Conservation (phyloP, 1,284 basidiomycete species). For the Taiwanofungus camphoratus region DNA sequence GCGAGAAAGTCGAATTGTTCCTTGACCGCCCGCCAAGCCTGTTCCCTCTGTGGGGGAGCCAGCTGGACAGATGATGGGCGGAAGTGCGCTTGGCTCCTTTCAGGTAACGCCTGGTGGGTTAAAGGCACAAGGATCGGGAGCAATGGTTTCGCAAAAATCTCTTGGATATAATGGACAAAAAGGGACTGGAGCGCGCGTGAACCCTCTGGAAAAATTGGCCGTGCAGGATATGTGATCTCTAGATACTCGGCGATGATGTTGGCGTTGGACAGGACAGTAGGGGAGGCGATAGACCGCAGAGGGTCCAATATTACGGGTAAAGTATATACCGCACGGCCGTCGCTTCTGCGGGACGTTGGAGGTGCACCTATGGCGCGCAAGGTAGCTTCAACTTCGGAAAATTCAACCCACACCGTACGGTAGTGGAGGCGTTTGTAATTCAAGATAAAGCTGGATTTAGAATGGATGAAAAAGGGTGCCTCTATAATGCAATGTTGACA, state of each 20-base stretch:
- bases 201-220: slow-evolving; percentile 63
- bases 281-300: slow-evolving; percentile 25
- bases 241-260: slow-evolving; percentile 66
- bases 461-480: not conserved
- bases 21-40: slow-evolving; percentile 56
- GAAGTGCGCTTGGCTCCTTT: slow-evolving; percentile 50
- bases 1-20: slow-evolving; percentile 64
- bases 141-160: slow-evolving; percentile 59
- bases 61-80: slow-evolving; percentile 26
- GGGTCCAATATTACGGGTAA: slow-evolving; percentile 59
- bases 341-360: slow-evolving; percentile 44
- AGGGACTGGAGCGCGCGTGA: slow-evolving; percentile 58
- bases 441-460: slow-evolving; percentile 52
- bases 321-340: slow-evolving; percentile 57
- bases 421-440: slow-evolving; percentile 69
- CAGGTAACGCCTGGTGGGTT: slow-evolving; percentile 53
- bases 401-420: slow-evolving; percentile 62
- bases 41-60: slow-evolving; percentile 46
- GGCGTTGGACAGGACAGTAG: slow-evolving; percentile 49
- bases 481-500: not conserved
- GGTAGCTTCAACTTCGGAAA: slow-evolving; percentile 58
- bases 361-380: slow-evolving; percentile 53
- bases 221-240: slow-evolving; percentile 60
- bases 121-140: slow-evolving; percentile 66
- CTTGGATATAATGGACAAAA: slow-evolving; percentile 66